Base-by-base conservation (phyloP, 2,329 filamentous ascomycete species). In the Metarhizium robertsii region DNA sequence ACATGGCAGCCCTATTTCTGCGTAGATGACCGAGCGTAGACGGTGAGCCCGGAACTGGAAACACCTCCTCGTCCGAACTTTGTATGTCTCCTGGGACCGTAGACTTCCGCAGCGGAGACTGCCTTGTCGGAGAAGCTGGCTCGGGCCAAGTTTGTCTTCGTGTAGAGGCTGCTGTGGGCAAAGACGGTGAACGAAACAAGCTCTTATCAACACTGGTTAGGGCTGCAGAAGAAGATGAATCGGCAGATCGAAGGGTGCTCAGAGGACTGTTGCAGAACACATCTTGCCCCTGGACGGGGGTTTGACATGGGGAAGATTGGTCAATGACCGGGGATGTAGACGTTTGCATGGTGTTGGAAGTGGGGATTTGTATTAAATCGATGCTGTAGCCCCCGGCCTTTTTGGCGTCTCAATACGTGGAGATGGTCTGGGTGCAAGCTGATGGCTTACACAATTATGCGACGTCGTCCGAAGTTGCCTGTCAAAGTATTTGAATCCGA, bases 1-100 rank as follows among this genome's bases (percentile, higher is more conserved):
- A 62, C 68, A 65, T 66, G 32, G 63, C 59, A 62, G 71, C 14
- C 29, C 18, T 49, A 42, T 53, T 30, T 18, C 49, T 54, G 30
- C 38, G 43, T n/a, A 56, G 50, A 29, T 46, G 34, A 8, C 54
- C 50, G 30, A 54, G 51, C 3, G 52, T 56, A 68, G 70, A 52
- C 67, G 71, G 49, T 16, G 60, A 57, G 34, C 42, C 42, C 11
- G 58, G 52, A 29, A 40, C 52, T 16, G 45, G 32, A 11, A 45
- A 52, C 5, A 43, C 38, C 45, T 56, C 54, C 7, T 43, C 32
- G 50, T 56, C 53, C 18, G 53, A 55, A 42, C 29, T 38, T 43
- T 10, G 18, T 14, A 43, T 32, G 43, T 34, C 29, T 50, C 52
- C 53, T 30, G 36, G 49, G 20, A 49, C 13, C 34, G 29, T 25